Evolutionary conservation across 2,329 filamentous ascomycete species (phyloP), one percentile per base, ranked within the genome.

Genomic region (Aspergillus floridensis): DNA sequence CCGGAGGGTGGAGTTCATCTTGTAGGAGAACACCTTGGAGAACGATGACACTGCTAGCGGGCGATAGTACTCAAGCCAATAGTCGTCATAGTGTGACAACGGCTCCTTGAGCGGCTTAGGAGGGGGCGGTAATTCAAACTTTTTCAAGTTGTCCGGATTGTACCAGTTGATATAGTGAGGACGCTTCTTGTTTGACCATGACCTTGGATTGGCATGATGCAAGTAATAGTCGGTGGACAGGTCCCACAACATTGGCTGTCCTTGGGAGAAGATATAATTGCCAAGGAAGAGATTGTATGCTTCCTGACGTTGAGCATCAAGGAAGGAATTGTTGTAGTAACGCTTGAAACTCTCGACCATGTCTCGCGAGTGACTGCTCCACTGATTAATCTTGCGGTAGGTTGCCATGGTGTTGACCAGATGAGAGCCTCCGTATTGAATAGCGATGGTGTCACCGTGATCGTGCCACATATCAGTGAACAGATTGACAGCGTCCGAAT

Each of bases 261-360:
- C 92, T 64, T 92, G 87, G 0, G 84, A 79, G 72, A 92, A 98
- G 53, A 93, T 91, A 73, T 99, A 99, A 71, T 98, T 97, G 6
- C 95, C 95, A 1, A 99, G 83, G 71, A 99, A 99, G 10, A 99
- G 81, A 67, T 99, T 99, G 76, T 98, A 98, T 0, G 95, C 95
- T 76, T 99, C 95, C 76, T 99, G 95, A 32, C 95, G 87, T 72
- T 99, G 95, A n/a, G 90, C 93, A 74, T 99, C 95, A 8, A 99
- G 84, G 73, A 99, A 99, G 0, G 93, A 96, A 72, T 99, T 99
- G 78, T 98, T 96, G 76, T 99, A 99, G 75, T 98, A 99, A 29
- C 95, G 86, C 75, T 98, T 99, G 81, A 99, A 97, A 74, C 92
- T 96, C 77, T 99, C 95, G 22, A 99, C 93, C 93, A 99, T 98